Base-by-base conservation (phyloP, 306 rosid species). In the Lotus japonicus region DNA sequence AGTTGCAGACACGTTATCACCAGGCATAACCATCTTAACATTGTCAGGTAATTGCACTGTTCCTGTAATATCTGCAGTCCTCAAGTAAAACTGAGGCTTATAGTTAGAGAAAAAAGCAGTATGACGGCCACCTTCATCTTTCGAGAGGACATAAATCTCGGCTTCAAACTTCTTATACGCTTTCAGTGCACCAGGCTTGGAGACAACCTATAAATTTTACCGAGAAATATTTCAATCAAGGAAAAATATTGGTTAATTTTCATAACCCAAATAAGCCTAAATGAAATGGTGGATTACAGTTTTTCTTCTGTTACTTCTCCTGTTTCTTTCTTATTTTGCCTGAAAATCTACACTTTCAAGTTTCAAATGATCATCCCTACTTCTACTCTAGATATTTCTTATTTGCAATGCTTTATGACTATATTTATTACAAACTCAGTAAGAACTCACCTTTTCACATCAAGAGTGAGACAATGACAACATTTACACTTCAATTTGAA, bases 61-160 rank as follows among this genome's bases (percentile, higher is more conserved):
- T 71, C 98, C 98, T 7, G 95, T 92, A 63, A 92, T 56, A 79
- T 89, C 96, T 42, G 98, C 98, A 26, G 98, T 92, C 79, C 96
- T 87, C 92, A 92, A 0, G 65, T 92, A 92, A 83, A 92, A 89
- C 68, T 89, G 98, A 78, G 98, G 96, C 79, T 41, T 89, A 75
- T 92, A 92, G 71, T 92, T 92, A 54, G 98, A 92, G 83, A 89
- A 87, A 73, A 92, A 92, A 13, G 92, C 98, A 23, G 98, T 92
- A 50, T 92, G 96, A 11, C 96, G 98, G 28, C 98, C 96, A 68
- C 98, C 98, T 87, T 92, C 98, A 53, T 87, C 96, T 80, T 92
- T 92, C 36, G 98, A 85, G 49, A 92, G 96, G 18, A 87, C 96
- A 36, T 92, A 92, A 75, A 89, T 92, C 82, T 92, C 98, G 10